Evolutionary conservation across 805 yeast genomes (phyloP).

Genomic region (Naumovozyma castellii): DNA sequence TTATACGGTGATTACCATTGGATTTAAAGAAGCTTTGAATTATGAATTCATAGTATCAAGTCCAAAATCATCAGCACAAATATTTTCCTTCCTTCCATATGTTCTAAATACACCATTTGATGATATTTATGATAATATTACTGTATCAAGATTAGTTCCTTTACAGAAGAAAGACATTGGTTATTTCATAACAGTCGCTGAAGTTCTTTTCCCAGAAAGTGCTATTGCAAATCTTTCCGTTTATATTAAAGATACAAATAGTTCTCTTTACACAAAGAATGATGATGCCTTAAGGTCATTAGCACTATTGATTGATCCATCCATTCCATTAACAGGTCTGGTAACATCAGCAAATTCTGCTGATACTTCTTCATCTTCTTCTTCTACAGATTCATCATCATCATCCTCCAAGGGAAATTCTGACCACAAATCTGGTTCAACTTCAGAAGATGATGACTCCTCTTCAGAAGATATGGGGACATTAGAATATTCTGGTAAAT

Average conservation of each 20-base stretch:
- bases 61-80: constrained; percentile 76
- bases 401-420: background rate
- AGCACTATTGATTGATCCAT: constrained; percentile 57
- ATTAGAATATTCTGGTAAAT: constrained; percentile 17
- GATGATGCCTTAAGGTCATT: constrained; percentile 46
- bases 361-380: constrained; percentile 72
- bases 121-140: constrained; percentile 34
- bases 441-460: background rate
- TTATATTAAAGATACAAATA: constrained; percentile 41
- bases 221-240: constrained; percentile 42
- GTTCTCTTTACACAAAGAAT: constrained; percentile 52
- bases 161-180: constrained; percentile 44
- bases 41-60: constrained; percentile 79
- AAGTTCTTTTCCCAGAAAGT: constrained; percentile 64
- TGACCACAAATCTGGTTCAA: too few relatives aligned
- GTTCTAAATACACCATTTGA: constrained; percentile 58
- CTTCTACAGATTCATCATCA: constrained; percentile 43
- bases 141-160: constrained; percentile 67
- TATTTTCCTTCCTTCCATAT: constrained; percentile 60
- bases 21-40: constrained; percentile 65
- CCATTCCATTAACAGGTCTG: constrained; percentile 24
- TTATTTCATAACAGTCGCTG: constrained; percentile 82
- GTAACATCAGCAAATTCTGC: constrained; percentile 39
- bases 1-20: constrained; percentile 24
- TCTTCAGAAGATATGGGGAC: constrained; percentile 8